phyloP scores from a whole-genome alignment of 768 basidiomycete genomes.

The Mrakia gelida region DNA sequence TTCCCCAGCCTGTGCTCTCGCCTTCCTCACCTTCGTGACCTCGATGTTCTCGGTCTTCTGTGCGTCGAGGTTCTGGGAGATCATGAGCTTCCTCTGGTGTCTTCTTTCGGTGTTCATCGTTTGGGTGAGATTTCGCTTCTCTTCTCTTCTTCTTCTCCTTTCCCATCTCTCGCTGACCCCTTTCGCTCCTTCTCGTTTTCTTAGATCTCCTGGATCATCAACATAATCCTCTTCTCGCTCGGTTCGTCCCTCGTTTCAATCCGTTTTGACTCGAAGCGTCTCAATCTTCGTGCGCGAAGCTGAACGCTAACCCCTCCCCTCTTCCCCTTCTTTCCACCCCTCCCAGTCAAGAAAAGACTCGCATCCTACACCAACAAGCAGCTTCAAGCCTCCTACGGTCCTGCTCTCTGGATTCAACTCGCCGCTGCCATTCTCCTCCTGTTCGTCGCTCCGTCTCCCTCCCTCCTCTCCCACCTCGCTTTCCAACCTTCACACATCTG shows the following conservation, averaged over 20 bases:
- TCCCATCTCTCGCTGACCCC: neutral
- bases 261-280: neutral
- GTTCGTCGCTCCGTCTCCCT: slow-evolving; percentile 8
- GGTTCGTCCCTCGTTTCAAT: neutral
- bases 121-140: slow-evolving; percentile 13
- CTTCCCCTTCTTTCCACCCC: neutral
- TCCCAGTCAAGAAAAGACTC: neutral
- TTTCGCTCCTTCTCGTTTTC: neutral
- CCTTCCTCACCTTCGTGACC: slow-evolving; percentile 18
- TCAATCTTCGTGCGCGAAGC: neutral
- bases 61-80: slow-evolving; percentile 22
- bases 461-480: neutral
- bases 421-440: slow-evolving; percentile 20
- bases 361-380: slow-evolving; percentile 2
- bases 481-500: neutral
- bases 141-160: neutral
- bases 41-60: slow-evolving; percentile 5
- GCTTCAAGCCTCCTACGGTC: slow-evolving; percentile 6
- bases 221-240: slow-evolving; percentile 21
- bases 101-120: neutral
- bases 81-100: slow-evolving; percentile 14
- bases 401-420: slow-evolving; percentile 23
- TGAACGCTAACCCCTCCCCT: neutral
- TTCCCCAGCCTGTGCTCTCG: neutral
- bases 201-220: slow-evolving; percentile 18